Evolutionary conservation across 192 early-diverging fungal genomes (phyloP).

Genomic region (Phycomyces nitens): DNA sequence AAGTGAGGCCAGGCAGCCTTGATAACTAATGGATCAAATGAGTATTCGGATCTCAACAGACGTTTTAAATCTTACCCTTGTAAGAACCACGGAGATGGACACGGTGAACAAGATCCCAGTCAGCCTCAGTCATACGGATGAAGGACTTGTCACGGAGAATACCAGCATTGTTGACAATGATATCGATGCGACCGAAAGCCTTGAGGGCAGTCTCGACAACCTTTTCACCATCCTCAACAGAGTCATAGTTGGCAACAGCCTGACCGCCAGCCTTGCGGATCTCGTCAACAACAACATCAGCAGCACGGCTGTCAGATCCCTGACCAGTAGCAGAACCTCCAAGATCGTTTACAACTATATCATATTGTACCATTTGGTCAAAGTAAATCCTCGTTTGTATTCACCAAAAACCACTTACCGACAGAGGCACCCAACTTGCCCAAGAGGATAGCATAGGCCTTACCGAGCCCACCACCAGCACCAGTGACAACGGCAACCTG

Average conservation of each 20-base stretch:
- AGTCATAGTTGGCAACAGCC: conserved; percentile 90
- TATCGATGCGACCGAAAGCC: conserved; percentile 73
- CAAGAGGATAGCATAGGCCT: conserved; percentile 83
- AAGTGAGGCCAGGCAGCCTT: conserved; percentile 97
- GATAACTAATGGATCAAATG: conserved; percentile 41
- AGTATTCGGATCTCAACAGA: not conserved
- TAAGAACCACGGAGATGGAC: conserved; percentile 92
- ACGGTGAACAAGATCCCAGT: conserved; percentile 92
- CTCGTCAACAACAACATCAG: conserved; percentile 79
- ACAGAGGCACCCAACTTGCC: conserved; percentile 80
- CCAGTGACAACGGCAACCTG: conserved; percentile 88
- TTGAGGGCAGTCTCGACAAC: conserved; percentile 88
- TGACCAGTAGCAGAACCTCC: conserved; percentile 55
- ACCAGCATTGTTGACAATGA: conserved; percentile 97
- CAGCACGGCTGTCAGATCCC: conserved; percentile 44
- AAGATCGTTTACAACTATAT: conserved; percentile 83
- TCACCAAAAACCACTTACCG: conserved; percentile 29
- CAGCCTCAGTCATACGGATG: conserved; percentile 80
- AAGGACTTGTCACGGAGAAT: conserved; percentile 97
- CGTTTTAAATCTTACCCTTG: conserved; percentile 47
- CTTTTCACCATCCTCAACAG: conserved; percentile 96
- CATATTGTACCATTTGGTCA: not conserved
- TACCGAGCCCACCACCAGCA: conserved; percentile 90
- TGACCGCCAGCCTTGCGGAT: conserved; percentile 77
- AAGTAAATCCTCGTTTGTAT: not conserved